These are phyloP conservation scores for Boechera retrofracta DNA, from an alignment of 345 rosid species.

Conservation along the genomic window DNA sequence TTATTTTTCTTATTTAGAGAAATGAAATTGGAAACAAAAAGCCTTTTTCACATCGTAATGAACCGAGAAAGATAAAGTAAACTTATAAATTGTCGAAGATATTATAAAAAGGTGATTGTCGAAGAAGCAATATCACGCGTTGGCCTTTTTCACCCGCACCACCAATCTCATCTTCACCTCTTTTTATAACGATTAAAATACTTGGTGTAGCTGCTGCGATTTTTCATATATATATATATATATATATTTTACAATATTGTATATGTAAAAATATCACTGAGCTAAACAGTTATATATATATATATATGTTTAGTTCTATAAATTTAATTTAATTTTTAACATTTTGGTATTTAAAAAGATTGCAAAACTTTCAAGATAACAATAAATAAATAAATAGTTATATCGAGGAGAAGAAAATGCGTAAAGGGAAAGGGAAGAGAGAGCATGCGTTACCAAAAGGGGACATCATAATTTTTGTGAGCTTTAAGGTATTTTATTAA, in stretches of 20 bases:
- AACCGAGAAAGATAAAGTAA: constrained; percentile 37
- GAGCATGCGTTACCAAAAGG: constrained; percentile 48
- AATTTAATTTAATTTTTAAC: not conserved
- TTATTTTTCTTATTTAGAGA: constrained; percentile 4
- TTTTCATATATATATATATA: not conserved
- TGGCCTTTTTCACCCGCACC: constrained; percentile 35
- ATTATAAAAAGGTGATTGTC: constrained; percentile 29
- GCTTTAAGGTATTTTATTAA: constrained; percentile 37
- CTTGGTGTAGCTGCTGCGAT: not conserved
- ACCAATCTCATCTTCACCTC: constrained; percentile 31
- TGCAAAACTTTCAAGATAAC: not conserved
- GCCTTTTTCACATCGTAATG: constrained; percentile 36
- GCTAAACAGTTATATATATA: not conserved
- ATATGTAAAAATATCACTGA: not conserved
- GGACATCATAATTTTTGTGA: constrained; percentile 45
- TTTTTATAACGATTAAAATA: constrained; percentile 16
- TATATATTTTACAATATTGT: not conserved
- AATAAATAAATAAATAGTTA: not conserved
- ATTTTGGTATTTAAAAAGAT: not conserved
- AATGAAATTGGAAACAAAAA: constrained; percentile 26
- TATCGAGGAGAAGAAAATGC: constrained; percentile 35
- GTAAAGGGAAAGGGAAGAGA: constrained; percentile 38
- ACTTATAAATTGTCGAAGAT: constrained; percentile 24
- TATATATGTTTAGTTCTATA: not conserved
- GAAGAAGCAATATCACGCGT: constrained; percentile 45